Evolutionary conservation across 164 flowering plant genomes (phyloP).

Genomic region (Aristolochia californica): DNA sequence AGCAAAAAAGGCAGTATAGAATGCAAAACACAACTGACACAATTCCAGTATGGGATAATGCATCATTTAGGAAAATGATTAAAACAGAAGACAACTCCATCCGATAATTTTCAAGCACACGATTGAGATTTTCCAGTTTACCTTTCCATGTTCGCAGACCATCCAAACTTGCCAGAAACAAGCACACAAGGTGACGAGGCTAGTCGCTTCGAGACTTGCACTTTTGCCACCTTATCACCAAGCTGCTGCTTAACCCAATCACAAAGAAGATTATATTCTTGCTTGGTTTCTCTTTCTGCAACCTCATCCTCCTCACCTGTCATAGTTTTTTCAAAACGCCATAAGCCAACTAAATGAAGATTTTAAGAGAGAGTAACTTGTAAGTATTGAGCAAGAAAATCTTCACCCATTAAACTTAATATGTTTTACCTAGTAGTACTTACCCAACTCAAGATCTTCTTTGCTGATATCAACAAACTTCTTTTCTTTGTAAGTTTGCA

Average conservation of each 20-base stretch:
- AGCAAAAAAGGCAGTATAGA: too few relatives aligned
- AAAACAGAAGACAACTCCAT: too few relatives aligned
- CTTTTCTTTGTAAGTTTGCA: slow-evolving; percentile 92
- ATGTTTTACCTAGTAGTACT: slow-evolving; percentile 7
- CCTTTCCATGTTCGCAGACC: slow-evolving; percentile 99
- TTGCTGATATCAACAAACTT: slow-evolving; percentile 98
- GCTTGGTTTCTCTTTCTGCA: slow-evolving; percentile 72
- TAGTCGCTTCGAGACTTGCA: slow-evolving; percentile 82
- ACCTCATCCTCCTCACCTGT: slow-evolving; percentile 94
- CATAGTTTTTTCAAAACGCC: neutral
- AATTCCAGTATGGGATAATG: too few relatives aligned
- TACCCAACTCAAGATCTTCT: slow-evolving; percentile 93
- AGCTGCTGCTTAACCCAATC: slow-evolving; percentile 98
- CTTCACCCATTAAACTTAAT: too few relatives aligned
- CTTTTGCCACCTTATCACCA: slow-evolving; percentile 95
- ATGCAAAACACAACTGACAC: too few relatives aligned
- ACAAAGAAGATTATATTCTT: slow-evolving; percentile 76
- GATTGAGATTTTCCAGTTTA: too few relatives aligned
- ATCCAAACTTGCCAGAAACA: slow-evolving; percentile 98
- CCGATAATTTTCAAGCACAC: too few relatives aligned
- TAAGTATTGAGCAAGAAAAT: too few relatives aligned
- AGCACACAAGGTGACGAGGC: slow-evolving; percentile 98
- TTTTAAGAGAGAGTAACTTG: too few relatives aligned
- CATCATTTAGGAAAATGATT: too few relatives aligned
- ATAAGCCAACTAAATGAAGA: neutral